These are phyloP conservation scores for Melampsora larici-populina DNA, from an alignment of 1,284 basidiomycete genomes.

Conservation along the genomic window DNA sequence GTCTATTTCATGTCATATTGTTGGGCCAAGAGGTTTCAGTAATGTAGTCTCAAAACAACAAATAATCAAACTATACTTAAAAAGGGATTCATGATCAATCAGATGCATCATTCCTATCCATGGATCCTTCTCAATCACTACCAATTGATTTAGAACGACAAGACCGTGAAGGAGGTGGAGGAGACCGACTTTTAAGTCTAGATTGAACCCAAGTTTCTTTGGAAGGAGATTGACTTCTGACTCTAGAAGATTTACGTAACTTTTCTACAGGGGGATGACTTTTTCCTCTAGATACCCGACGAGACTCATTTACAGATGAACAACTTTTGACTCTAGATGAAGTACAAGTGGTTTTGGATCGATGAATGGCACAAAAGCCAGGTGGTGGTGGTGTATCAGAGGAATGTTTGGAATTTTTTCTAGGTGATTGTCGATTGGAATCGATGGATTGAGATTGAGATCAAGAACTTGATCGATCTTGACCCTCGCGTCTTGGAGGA, in stretches of 20 bases:
- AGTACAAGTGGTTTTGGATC: neutral
- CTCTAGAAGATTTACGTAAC: neutral
- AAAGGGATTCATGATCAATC: neutral
- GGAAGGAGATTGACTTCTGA: neutral
- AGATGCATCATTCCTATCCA: conserved; percentile 2
- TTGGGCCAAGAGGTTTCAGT: too few relatives aligned
- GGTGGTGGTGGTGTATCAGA: neutral
- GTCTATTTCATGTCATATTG: too few relatives aligned
- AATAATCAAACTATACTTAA: too few relatives aligned
- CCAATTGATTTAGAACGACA: neutral
- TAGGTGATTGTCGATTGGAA: too few relatives aligned
- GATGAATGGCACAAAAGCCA: neutral
- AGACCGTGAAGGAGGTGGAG: neutral
- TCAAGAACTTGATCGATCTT: neutral
- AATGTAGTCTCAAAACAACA: too few relatives aligned
- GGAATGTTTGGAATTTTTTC: too few relatives aligned
- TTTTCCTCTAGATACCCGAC: too few relatives aligned
- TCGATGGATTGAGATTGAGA: neutral
- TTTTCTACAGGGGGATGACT: too few relatives aligned
- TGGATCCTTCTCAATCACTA: neutral
- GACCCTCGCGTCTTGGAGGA: neutral
- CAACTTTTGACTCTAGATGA: neutral
- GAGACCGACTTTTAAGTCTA: neutral
- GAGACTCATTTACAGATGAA: too few relatives aligned
- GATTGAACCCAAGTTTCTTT: neutral